Evolutionary conservation across 148 eudicot genomes (phyloP).

Genomic region (Talinum fruticosum): DNA sequence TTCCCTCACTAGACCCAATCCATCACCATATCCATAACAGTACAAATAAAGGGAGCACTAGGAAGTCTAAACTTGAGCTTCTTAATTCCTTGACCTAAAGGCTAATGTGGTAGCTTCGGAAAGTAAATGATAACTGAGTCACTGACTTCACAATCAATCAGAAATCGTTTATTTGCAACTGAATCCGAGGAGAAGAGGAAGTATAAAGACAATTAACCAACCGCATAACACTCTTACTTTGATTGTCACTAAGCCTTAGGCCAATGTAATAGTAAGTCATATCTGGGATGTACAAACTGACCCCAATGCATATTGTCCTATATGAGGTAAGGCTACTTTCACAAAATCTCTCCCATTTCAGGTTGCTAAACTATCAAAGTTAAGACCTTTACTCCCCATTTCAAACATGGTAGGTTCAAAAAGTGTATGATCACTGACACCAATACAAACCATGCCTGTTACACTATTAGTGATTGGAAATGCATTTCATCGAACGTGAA

Average conservation of each 20-base stretch:
- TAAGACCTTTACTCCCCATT: not conserved
- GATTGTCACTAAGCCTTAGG: not conserved
- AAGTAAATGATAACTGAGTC: too few relatives aligned
- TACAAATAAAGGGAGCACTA: too few relatives aligned
- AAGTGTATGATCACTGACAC: not conserved
- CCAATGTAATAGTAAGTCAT: not conserved
- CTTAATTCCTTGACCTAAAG: too few relatives aligned
- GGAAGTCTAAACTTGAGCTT: too few relatives aligned
- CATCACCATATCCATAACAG: too few relatives aligned
- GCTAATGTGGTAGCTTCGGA: too few relatives aligned
- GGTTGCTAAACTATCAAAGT: not conserved
- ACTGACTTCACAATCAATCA: too few relatives aligned
- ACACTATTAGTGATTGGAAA: not conserved
- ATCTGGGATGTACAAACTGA: not conserved
- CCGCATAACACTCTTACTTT: not conserved
- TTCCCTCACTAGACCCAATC: too few relatives aligned
- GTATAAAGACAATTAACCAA: too few relatives aligned
- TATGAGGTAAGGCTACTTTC: not conserved
- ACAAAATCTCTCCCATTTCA: not conserved
- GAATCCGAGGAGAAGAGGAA: not conserved
- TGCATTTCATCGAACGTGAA: conserved; percentile 7
- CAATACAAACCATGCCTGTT: not conserved
- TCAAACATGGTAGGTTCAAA: not conserved
- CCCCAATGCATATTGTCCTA: not conserved
- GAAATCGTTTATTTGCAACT: too few relatives aligned